These are phyloP conservation scores for Camellia granthamiana DNA, from an alignment of 148 eudicot species.

Conservation along the genomic window DNA sequence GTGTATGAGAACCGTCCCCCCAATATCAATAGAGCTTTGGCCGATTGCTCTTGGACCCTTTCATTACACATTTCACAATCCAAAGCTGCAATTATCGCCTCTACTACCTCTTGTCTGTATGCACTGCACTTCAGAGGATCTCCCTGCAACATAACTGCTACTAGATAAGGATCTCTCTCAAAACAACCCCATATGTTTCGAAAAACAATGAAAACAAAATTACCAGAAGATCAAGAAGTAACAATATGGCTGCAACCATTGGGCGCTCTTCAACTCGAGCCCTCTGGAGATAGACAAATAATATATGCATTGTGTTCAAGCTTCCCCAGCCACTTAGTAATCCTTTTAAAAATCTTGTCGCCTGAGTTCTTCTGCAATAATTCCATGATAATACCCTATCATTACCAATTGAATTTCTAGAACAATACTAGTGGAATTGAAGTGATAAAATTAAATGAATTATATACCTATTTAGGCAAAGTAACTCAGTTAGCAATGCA, in stretches of 20 bases:
- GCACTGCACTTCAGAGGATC: constrained; percentile 41
- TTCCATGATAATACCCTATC: not conserved
- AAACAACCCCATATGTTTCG: not conserved
- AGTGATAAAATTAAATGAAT: not conserved
- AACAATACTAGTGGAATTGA: not conserved
- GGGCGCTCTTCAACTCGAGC: constrained; percentile 43
- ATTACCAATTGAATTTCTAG: not conserved
- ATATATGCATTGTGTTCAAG: constrained; percentile 41
- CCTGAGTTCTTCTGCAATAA: constrained; percentile 28
- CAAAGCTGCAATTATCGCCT: constrained; percentile 30
- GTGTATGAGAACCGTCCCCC: constrained; percentile 42
- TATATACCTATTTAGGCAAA: constrained; percentile 42
- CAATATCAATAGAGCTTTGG: constrained; percentile 38
- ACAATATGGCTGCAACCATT: constrained; percentile 35
- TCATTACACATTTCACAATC: constrained; percentile 29
- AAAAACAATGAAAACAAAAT: not conserved
- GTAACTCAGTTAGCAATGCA: constrained; percentile 36
- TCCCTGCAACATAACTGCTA: constrained; percentile 41
- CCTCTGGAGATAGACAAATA: constrained; percentile 40
- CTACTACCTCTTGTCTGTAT: constrained; percentile 49
- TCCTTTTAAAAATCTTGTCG: constrained; percentile 27
- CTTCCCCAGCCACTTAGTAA: constrained; percentile 33
- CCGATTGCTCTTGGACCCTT: constrained; percentile 36
- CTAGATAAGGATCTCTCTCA: constrained; percentile 20
- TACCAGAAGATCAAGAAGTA: constrained; percentile 57